These are phyloP conservation scores for Fusarium torreyae DNA, from an alignment of 2,329 filamentous ascomycete species.

Conservation along the genomic window DNA sequence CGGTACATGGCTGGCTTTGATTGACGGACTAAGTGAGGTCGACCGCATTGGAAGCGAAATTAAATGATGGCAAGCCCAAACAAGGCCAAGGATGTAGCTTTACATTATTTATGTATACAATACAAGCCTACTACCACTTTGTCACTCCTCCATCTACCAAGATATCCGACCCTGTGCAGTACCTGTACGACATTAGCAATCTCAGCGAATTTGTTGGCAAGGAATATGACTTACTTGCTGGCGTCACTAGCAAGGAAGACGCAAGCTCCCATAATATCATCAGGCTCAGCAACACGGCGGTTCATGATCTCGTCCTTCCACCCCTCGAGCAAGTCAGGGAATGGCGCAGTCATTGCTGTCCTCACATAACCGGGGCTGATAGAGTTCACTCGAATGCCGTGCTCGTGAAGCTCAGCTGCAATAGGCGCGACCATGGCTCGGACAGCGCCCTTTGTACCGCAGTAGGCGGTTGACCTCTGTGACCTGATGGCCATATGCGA, in stretches of 20 bases:
- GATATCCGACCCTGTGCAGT: conserved; percentile 11
- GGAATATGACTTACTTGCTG: conserved; percentile 47
- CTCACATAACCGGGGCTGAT: conserved; percentile 62
- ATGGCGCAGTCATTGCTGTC: conserved; percentile 62
- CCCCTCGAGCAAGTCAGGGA: conserved; percentile 62
- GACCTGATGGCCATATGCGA: conserved; percentile 65
- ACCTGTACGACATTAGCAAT: neutral
- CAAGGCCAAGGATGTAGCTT: too few relatives aligned
- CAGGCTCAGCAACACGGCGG: conserved; percentile 61
- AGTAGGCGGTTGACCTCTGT: conserved; percentile 59
- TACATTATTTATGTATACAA: too few relatives aligned
- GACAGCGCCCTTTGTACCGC: conserved; percentile 48
- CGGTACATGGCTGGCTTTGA: too few relatives aligned
- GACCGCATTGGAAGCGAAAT: too few relatives aligned
- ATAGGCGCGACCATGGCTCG: conserved; percentile 48
- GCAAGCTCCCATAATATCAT: conserved; percentile 65
- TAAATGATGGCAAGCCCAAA: too few relatives aligned
- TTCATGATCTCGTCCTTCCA: conserved; percentile 67
- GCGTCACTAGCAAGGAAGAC: conserved; percentile 65
- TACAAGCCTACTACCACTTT: conserved; percentile 1
- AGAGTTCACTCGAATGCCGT: conserved; percentile 63
- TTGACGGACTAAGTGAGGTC: too few relatives aligned
- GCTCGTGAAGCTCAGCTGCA: conserved; percentile 50
- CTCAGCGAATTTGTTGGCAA: too few relatives aligned
- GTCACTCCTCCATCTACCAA: conserved; percentile 11